phyloP scores from a whole-genome alignment of 495 filamentous ascomycete genomes.

The Acidiella bohemica region DNA sequence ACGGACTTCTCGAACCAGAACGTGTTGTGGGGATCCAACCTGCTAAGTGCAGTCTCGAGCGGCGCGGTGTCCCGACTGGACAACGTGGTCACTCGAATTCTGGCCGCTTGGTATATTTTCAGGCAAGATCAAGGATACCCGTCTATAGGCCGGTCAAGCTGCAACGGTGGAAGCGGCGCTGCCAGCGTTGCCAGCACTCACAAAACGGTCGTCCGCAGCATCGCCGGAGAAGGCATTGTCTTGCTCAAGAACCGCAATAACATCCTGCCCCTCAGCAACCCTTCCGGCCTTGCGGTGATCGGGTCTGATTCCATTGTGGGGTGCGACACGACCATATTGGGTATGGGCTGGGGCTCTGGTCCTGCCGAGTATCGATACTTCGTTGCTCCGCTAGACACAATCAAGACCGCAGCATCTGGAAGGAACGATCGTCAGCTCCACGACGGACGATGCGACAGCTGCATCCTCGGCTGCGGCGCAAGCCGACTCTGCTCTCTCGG shows the following conservation, averaged over 20 bases:
- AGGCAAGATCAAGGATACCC: slow-evolving; percentile 51
- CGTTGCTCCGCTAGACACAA: slow-evolving; percentile 70
- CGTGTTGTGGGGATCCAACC: slow-evolving; percentile 67
- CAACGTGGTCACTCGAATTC: slow-evolving; percentile 87
- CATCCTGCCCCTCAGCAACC: slow-evolving; percentile 60
- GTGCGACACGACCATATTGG: slow-evolving; percentile 74
- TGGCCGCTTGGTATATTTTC: slow-evolving; percentile 85
- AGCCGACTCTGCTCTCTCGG: slow-evolving; percentile 52
- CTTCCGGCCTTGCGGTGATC: slow-evolving; percentile 48
- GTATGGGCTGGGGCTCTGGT: slow-evolving; percentile 88
- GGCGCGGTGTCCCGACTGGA: slow-evolving; percentile 68
- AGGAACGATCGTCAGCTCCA: slow-evolving; percentile 52
- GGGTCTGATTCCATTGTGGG: slow-evolving; percentile 72
- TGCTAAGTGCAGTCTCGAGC: slow-evolving; percentile 70
- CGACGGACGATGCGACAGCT: slow-evolving; percentile 60
- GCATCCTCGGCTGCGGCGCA: slow-evolving; percentile 37
- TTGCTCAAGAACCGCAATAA: slow-evolving; percentile 71
- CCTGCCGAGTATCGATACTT: slow-evolving; percentile 85
- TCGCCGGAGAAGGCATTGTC: slow-evolving; percentile 65
- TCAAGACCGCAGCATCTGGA: slow-evolving; percentile 54
- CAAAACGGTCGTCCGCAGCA: slow-evolving; percentile 51
- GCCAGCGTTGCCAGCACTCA: slow-evolving; percentile 65
- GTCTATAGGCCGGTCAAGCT: not conserved
- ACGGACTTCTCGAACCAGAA: slow-evolving; percentile 59
- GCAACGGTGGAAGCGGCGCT: not conserved